Conservation (phyloP, 805 yeast species). For the Myxozyma neglecta region DNA sequence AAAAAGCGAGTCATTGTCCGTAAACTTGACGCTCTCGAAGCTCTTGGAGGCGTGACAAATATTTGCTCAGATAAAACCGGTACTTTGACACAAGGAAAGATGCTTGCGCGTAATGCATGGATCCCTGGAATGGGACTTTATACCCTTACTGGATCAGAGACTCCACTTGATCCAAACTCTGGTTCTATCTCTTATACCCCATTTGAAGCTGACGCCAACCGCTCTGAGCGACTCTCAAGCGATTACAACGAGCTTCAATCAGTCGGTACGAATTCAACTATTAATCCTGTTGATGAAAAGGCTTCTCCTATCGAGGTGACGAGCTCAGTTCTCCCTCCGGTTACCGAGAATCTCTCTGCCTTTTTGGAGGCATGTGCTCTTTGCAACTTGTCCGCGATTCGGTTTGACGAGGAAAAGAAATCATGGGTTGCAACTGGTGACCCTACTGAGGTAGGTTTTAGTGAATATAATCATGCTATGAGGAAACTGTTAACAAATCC, state of each 20-base stretch:
- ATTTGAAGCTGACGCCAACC: not conserved
- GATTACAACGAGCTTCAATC: not conserved
- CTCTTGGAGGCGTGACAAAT: constrained; percentile 74
- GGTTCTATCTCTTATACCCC: constrained; percentile 47
- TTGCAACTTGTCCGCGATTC: constrained; percentile 67
- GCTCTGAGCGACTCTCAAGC: not conserved
- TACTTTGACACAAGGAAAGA: constrained; percentile 75
- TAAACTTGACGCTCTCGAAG: constrained; percentile 74
- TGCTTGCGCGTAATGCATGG: constrained; percentile 73
- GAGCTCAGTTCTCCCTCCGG: not conserved
- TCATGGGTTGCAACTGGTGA: constrained; percentile 83
- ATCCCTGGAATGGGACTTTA: constrained; percentile 62
- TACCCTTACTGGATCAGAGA: constrained; percentile 54
- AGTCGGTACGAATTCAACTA: not conserved
- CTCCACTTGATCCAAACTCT: constrained; percentile 62
- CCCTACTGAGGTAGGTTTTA: constrained; percentile 61
- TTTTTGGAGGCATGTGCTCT: constrained; percentile 66
- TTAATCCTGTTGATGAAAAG: not conserved
- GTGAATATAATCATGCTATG: too few species aligned
- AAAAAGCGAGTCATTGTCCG: constrained; percentile 68
- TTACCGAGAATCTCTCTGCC: constrained; percentile 28
- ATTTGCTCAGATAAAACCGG: constrained; percentile 85
- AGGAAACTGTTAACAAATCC: not conserved
- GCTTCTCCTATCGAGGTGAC: not conserved
- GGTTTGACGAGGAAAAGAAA: constrained; percentile 48